Percentiles rank a stretch among this genome's conserved stretches.
Evolutionary conservation across 108 stramenopile genomes (phyloP).

Genomic region (Nitzschia putrida): DNA sequence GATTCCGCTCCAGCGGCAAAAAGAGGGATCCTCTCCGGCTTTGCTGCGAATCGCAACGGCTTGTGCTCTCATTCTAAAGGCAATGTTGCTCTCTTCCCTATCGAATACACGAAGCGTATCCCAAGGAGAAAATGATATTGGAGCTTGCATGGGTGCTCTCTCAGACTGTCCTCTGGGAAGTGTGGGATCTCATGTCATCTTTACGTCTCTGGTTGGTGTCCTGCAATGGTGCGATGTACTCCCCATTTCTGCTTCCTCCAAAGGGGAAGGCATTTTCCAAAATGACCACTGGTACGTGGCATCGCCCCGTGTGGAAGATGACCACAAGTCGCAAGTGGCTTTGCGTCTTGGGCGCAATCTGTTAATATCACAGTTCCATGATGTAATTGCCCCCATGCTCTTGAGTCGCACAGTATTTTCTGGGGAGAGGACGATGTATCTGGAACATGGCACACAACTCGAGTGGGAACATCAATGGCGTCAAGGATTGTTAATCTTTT

Average conservation of each 20-base stretch:
- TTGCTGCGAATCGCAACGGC: slow-evolving; percentile 31
- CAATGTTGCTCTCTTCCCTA: slow-evolving; percentile 73
- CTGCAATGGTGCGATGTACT: slow-evolving; percentile 73
- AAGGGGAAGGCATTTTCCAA: not conserved
- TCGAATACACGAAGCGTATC: slow-evolving; percentile 56
- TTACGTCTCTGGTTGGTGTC: slow-evolving; percentile 63
- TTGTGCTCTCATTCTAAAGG: slow-evolving; percentile 48
- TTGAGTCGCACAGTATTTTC: slow-evolving; percentile 74
- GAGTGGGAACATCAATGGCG: slow-evolving; percentile 82
- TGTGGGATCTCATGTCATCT: slow-evolving; percentile 64
- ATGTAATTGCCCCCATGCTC: slow-evolving; percentile 81
- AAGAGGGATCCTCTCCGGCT: slow-evolving; percentile 16
- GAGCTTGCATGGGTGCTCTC: slow-evolving; percentile 70
- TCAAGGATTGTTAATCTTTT: slow-evolving; percentile 60
- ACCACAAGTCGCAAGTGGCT: slow-evolving; percentile 56
- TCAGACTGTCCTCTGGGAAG: slow-evolving; percentile 78
- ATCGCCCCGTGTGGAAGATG: slow-evolving; percentile 35
- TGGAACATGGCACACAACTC: slow-evolving; percentile 20
- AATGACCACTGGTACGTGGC: not conserved
- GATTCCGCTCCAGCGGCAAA: slow-evolving; percentile 40
- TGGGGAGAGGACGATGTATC: slow-evolving; percentile 37
- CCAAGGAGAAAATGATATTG: slow-evolving; percentile 82
- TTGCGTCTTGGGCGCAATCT: slow-evolving; percentile 75
- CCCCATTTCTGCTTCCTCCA: slow-evolving; percentile 3
- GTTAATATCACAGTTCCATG: slow-evolving; percentile 71